Evolutionary conservation across 2,329 filamentous ascomycete genomes (phyloP).

Genomic region (Emydomyces testavorans): DNA sequence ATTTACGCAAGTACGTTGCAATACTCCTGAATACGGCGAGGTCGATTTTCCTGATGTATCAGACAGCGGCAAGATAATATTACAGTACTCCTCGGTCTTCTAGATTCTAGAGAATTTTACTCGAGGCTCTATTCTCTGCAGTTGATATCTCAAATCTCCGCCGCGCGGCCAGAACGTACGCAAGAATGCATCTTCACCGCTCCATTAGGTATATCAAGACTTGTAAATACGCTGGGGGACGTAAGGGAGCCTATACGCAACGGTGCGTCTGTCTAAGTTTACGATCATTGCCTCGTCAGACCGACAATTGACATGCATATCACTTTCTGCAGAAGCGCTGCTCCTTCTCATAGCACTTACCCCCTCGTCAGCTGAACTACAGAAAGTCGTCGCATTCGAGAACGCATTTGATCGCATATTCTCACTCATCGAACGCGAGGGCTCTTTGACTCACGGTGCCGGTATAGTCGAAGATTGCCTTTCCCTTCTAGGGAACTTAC

Average conservation of each 20-base stretch:
- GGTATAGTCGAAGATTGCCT: slow-evolving; percentile 87
- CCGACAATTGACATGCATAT: slow-evolving; percentile 15
- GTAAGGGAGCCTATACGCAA: slow-evolving; percentile 76
- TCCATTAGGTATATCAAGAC: slow-evolving; percentile 72
- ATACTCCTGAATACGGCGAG: background rate
- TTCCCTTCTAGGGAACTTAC: slow-evolving; percentile 76
- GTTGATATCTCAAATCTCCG: slow-evolving; percentile 73
- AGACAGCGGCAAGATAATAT: slow-evolving; percentile 84
- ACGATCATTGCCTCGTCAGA: background rate
- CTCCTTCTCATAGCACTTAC: slow-evolving; percentile 81
- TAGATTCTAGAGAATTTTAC: slow-evolving; percentile 81
- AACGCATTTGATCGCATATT: slow-evolving; percentile 86
- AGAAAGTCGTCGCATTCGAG: slow-evolving; percentile 92
- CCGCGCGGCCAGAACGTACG: slow-evolving; percentile 75
- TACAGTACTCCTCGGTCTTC: slow-evolving; percentile 73
- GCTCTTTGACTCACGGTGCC: slow-evolving; percentile 68
- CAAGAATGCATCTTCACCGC: slow-evolving; percentile 90
- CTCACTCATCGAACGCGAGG: slow-evolving; percentile 67
- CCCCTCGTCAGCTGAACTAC: slow-evolving; percentile 72
- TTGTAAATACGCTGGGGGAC: slow-evolving; percentile 78
- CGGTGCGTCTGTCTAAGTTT: slow-evolving; percentile 32
- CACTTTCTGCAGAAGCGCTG: slow-evolving; percentile 51
- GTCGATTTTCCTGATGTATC: slow-evolving; percentile 37
- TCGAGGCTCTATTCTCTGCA: slow-evolving; percentile 83
- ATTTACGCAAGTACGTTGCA: slow-evolving; percentile 64